Evolutionary conservation across 108 stramenopile genomes (phyloP).

Genomic region (Skeletonema grethae): DNA sequence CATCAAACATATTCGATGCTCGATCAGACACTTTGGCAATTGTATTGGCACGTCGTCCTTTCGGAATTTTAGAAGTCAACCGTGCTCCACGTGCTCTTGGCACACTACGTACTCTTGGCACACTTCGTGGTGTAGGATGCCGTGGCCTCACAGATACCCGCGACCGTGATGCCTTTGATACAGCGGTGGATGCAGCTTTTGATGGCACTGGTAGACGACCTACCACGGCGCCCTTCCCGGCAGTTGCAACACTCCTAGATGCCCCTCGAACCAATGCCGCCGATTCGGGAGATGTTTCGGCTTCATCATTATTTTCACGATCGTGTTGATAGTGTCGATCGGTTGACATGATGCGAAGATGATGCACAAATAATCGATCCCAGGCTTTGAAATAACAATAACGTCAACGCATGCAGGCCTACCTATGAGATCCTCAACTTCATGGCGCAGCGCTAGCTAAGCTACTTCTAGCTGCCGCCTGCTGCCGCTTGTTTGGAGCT

Average conservation of each 20-base stretch:
- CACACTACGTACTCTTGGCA: neutral
- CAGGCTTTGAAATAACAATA: no score
- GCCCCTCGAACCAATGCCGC: slow-evolving; percentile 5
- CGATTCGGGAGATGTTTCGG: slow-evolving; percentile 10
- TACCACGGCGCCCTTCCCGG: slow-evolving; percentile 3
- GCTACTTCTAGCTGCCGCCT: no score
- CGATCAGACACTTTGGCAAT: slow-evolving; percentile 65
- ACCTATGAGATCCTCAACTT: no score
- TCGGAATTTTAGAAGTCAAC: neutral
- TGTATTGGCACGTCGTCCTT: slow-evolving; percentile 14
- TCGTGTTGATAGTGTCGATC: neutral
- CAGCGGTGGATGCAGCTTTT: neutral
- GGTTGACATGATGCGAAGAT: no score
- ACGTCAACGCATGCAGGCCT: no score
- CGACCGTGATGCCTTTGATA: slow-evolving; percentile 9
- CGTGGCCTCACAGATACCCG: neutral
- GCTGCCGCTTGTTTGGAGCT: no score
- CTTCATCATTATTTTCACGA: neutral
- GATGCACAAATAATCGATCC: no score
- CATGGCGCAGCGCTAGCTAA: no score
- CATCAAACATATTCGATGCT: slow-evolving; percentile 67
- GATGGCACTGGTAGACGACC: slow-evolving; percentile 5
- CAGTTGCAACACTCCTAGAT: slow-evolving; percentile 3
- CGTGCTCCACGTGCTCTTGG: neutral
- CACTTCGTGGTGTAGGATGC: neutral